Evolutionary conservation across 2,329 filamentous ascomycete species (phyloP).

Genomic region (Akanthomyces dipterigenus): DNA sequence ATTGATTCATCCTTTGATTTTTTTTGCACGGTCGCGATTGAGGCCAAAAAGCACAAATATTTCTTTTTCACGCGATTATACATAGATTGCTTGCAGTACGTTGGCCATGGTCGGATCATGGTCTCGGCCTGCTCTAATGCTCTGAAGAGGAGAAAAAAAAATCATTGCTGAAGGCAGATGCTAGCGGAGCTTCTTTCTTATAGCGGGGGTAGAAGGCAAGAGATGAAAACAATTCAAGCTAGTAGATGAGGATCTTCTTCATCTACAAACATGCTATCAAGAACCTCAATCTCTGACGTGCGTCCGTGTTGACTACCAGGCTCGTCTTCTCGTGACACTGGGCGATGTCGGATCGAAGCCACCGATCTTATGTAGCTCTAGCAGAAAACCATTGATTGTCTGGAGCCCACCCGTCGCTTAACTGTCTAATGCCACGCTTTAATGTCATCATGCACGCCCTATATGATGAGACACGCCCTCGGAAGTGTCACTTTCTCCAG

Average conservation of each 20-base stretch:
- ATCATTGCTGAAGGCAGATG: conserved; percentile 16
- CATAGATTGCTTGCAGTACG: conserved; percentile 33
- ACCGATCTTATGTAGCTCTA: not conserved
- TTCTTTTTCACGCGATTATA: conserved; percentile 31
- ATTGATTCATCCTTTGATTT: conserved; percentile 20
- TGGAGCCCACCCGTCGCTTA: not conserved
- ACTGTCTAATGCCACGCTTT: not conserved
- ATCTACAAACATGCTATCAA: not conserved
- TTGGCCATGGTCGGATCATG: conserved; percentile 6
- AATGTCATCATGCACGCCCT: not conserved
- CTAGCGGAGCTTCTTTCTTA: conserved; percentile 1
- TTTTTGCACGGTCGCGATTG: conserved; percentile 25
- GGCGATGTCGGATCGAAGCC: not conserved
- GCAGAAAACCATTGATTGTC: not conserved
- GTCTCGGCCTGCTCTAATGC: conserved; percentile 23
- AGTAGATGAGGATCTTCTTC: not conserved
- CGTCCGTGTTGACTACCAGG: not conserved
- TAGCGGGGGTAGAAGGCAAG: not conserved
- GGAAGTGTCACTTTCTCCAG: not conserved
- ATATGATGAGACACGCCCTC: not conserved
- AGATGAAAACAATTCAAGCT: not conserved
- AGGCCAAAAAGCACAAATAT: conserved; percentile 30
- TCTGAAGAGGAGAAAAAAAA: conserved; percentile 18
- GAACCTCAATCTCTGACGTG: not conserved
- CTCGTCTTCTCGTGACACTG: not conserved